Conservation (phyloP, 805 yeast genomes). For the Saccharomycopsis sp. region DNA sequence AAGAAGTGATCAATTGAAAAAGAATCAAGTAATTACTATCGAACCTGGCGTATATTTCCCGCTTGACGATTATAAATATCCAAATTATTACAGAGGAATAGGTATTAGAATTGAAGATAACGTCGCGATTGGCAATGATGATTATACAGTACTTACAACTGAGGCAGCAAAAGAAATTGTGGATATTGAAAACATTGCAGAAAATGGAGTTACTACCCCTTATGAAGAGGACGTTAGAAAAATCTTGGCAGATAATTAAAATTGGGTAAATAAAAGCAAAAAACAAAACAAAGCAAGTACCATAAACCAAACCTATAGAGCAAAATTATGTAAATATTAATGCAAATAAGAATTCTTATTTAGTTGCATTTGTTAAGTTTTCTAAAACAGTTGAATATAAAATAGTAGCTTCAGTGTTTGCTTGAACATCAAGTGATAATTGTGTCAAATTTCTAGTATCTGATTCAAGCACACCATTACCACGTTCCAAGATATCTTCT, state of each 20-base stretch:
- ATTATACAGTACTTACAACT: slow-evolving; percentile 56
- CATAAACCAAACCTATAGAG: not conserved
- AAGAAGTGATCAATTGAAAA: slow-evolving; percentile 43
- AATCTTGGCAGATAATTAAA: slow-evolving; percentile 10
- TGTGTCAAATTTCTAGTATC: slow-evolving; percentile 13
- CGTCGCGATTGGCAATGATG: slow-evolving; percentile 64
- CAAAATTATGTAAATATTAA: slow-evolving; percentile 8
- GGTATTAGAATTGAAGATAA: slow-evolving; percentile 96
- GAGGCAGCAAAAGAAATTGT: slow-evolving; percentile 81
- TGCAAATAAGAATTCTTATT: not conserved
- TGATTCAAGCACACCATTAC: slow-evolving; percentile 21
- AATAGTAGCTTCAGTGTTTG: slow-evolving; percentile 3
- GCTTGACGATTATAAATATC: slow-evolving; percentile 50
- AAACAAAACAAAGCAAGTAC: slow-evolving; percentile 6
- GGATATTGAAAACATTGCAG: slow-evolving; percentile 69
- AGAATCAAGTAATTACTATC: slow-evolving; percentile 83
- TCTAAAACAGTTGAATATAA: slow-evolving; percentile 3
- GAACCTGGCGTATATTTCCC: slow-evolving; percentile 97
- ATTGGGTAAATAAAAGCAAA: not conserved
- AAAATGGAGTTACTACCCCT: slow-evolving; percentile 49
- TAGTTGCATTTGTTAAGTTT: not conserved
- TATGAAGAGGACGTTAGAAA: slow-evolving; percentile 37
- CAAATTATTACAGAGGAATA: slow-evolving; percentile 73
- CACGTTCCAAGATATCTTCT: slow-evolving; percentile 6
- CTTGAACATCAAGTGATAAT: slow-evolving; percentile 13